A percentile compares a stretch with the other conserved stretches of the same genome.
These are phyloP conservation scores for Trichopus zeylanicus DNA, from an alignment of 116 monocot genomes.

Conservation along the genomic window DNA sequence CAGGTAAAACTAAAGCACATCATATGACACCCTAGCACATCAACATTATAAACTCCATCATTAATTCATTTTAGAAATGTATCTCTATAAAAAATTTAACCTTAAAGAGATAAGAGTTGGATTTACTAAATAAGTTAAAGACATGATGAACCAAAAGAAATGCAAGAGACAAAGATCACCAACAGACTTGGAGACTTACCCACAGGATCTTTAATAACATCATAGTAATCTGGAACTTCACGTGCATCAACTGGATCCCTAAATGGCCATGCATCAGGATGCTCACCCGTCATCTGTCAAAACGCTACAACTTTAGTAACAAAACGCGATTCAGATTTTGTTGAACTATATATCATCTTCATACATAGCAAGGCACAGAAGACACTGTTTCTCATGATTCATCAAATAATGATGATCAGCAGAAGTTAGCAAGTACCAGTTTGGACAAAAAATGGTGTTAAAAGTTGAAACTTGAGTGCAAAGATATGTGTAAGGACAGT, in stretches of 20 bases:
- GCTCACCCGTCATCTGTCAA: constrained; percentile 73
- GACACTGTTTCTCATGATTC: not conserved
- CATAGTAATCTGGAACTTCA: constrained; percentile 96
- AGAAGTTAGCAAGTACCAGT: not conserved
- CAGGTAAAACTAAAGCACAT: too few relatives aligned
- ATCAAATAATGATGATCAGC: not conserved
- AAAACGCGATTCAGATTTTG: not conserved
- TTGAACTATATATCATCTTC: not conserved
- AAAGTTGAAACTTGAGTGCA: not conserved
- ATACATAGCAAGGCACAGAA: not conserved
- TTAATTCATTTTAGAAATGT: too few relatives aligned
- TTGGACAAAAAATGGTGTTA: not conserved
- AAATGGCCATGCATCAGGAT: constrained; percentile 99
- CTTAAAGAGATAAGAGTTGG: too few relatives aligned
- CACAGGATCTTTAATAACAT: constrained; percentile 97
- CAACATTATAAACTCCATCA: too few relatives aligned
- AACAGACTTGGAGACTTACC: constrained; percentile 32
- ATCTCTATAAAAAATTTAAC: too few relatives aligned
- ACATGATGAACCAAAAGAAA: not conserved
- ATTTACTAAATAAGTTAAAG: too few relatives aligned
- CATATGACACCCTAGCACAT: too few relatives aligned
- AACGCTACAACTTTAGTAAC: not conserved
- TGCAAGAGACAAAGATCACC: not conserved
- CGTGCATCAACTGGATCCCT: constrained; percentile 93
- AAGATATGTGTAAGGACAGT: too few relatives aligned